phyloP scores from a whole-genome alignment of 1,284 basidiomycete genomes.

The Chalciporus sp. region DNA sequence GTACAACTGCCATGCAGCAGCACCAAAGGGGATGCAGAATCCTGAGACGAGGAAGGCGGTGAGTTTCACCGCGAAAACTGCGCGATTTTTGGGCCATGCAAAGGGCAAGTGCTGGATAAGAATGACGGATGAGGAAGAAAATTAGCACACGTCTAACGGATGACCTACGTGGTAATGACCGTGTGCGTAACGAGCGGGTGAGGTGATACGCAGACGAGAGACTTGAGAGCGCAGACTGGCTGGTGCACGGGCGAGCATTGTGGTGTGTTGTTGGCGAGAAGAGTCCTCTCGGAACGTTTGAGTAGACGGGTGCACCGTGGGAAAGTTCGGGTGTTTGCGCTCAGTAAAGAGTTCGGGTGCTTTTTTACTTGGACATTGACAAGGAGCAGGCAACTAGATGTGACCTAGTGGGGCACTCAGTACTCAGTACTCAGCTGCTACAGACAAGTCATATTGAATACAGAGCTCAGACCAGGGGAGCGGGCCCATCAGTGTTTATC shows the following conservation, averaged over 20 bases:
- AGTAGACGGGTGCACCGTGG: conserved; percentile 16
- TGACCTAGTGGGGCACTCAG: no score
- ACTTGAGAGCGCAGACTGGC: conserved; percentile 41
- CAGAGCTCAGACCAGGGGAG: not conserved
- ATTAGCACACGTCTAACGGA: not conserved
- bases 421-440: not conserved
- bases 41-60: conserved; percentile 54
- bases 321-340: conserved; percentile 14
- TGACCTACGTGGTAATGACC: conserved; percentile 62
- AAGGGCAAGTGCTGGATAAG: conserved; percentile 70
- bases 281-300: not conserved
- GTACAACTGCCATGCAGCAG: conserved; percentile 66
- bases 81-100: conserved; percentile 55
- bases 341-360: no score
- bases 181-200: conserved; percentile 39
- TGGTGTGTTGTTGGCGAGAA: conserved; percentile 11
- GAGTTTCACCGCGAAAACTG: conserved; percentile 60
- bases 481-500: not conserved
- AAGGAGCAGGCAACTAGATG: not conserved
- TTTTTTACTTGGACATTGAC: no score
- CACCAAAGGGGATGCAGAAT: conserved; percentile 69
- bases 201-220: conserved; percentile 35
- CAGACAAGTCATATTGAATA: not conserved
- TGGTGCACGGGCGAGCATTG: conserved; percentile 44
- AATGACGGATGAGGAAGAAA: conserved; percentile 4